phyloP scores from a whole-genome alignment of 768 basidiomycete genomes.

The Trametes sanguinea region DNA sequence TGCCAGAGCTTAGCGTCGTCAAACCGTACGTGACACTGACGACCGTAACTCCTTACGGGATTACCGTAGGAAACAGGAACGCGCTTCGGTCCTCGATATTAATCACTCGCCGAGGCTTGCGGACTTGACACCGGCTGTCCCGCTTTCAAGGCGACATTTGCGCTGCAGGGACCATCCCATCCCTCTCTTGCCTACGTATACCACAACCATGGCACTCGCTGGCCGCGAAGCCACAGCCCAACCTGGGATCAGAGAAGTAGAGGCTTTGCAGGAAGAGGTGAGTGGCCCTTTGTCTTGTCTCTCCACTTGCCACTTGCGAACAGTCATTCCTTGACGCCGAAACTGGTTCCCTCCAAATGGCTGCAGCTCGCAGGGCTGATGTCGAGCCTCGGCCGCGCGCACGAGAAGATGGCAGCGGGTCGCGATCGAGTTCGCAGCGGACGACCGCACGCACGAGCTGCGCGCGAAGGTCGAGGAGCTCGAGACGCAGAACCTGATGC shows the following conservation, averaged over 20 bases:
- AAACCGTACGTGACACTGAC: too few species aligned
- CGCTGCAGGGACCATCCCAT: too few species aligned
- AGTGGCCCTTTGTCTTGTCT: not conserved
- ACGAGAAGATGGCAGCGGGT: slow-evolving; percentile 33
- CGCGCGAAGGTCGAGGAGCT: slow-evolving; percentile 40
- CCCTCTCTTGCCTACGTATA: not conserved
- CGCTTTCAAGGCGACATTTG: too few species aligned
- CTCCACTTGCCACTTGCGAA: not conserved
- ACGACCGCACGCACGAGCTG: slow-evolving; percentile 29
- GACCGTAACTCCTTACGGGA: too few species aligned
- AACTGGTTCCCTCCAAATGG: not conserved
- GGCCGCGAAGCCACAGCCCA: not conserved
- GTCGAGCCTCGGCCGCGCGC: slow-evolving; percentile 19
- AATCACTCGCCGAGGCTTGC: too few species aligned
- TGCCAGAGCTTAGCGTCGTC: too few species aligned
- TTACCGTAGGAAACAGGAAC: too few species aligned
- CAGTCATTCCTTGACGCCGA: not conserved
- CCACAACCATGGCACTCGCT: slow-evolving; percentile 5
- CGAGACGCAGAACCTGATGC: slow-evolving; percentile 35
- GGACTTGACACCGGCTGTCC: too few species aligned
- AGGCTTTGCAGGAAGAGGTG: not conserved
- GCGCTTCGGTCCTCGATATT: too few species aligned
- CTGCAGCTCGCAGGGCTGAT: slow-evolving; percentile 11
- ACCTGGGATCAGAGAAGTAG: not conserved
- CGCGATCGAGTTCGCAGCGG: slow-evolving; percentile 24